phyloP scores from a whole-genome alignment of 2,329 filamentous ascomycete genomes.

The Geoglossum cookeanum region DNA sequence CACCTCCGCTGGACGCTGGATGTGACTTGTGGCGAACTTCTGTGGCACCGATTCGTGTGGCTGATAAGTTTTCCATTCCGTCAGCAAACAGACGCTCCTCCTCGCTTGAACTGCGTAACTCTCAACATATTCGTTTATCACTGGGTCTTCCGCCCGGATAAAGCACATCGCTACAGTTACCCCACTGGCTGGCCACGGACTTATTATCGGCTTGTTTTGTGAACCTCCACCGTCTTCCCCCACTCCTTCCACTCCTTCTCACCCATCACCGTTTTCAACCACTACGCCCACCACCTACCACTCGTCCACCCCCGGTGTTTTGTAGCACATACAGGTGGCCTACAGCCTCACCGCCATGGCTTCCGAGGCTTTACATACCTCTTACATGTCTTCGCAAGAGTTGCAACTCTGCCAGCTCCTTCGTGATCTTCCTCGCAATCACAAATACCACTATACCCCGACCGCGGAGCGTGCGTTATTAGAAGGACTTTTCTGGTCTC shows the following conservation, averaged over 20 bases:
- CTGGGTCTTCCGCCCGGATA: not conserved
- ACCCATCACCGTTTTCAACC: not conserved
- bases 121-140: too few relatives aligned
- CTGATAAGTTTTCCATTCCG: too few relatives aligned
- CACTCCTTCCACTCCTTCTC: not conserved
- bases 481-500: conserved; percentile 65
- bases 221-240: not conserved
- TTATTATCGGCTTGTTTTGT: not conserved
- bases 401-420: conserved; percentile 69
- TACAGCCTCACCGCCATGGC: not conserved
- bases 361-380: not conserved
- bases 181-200: not conserved
- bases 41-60: not conserved
- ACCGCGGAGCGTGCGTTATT: conserved; percentile 54
- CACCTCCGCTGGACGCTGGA: not conserved
- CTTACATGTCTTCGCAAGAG: conserved; percentile 33
- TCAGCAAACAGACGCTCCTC: too few relatives aligned
- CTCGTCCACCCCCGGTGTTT: not conserved
- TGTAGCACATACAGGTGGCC: not conserved
- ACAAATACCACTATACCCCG: conserved; percentile 57
- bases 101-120: too few relatives aligned
- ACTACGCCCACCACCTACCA: not conserved
- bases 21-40: not conserved
- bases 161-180: not conserved
- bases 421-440: conserved; percentile 52